Percentiles rank a stretch among this genome's conserved stretches.
phyloP scores from a whole-genome alignment of 495 filamentous ascomycete species.

The Staphylotrichum longicolle region DNA sequence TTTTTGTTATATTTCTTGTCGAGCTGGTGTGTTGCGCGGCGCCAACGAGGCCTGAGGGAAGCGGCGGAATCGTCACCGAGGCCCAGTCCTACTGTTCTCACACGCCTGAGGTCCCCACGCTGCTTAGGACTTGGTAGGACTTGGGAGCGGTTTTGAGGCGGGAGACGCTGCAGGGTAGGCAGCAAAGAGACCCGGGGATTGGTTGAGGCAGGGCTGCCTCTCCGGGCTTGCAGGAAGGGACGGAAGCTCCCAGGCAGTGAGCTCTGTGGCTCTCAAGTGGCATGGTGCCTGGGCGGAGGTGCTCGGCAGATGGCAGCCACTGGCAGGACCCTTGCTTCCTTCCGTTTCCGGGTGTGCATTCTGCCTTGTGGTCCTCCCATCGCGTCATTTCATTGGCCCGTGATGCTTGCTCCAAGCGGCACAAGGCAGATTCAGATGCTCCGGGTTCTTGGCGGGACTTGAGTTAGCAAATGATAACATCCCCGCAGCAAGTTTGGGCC shows the following conservation, averaged over 20 bases:
- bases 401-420: background rate
- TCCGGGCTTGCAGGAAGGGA: conserved; percentile 6
- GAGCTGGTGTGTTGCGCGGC: background rate
- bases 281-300: background rate
- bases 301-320: conserved; percentile 16
- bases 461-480: background rate
- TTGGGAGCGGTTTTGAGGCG: conserved; percentile 15
- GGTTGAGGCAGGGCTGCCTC: conserved; percentile 25
- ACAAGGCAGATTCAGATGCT: conserved; percentile 6
- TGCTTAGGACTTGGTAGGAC: conserved; percentile 31
- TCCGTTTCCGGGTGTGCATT: conserved; percentile 15
- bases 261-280: too few species aligned
- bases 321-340: background rate
- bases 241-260: background rate
- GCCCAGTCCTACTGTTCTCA: conserved; percentile 22
- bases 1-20: conserved; percentile 35
- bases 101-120: conserved; percentile 8
- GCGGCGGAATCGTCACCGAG: conserved; percentile 25
- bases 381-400: too few species aligned
- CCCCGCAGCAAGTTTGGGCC: background rate
- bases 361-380: conserved; percentile 4
- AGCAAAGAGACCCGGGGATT: conserved; percentile 21
- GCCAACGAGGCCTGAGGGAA: conserved; percentile 20
- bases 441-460: background rate
- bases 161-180: conserved; percentile 24